Evolutionary conservation across 2,329 filamentous ascomycete species (phyloP).

Genomic region (Epichloe glyceriae): DNA sequence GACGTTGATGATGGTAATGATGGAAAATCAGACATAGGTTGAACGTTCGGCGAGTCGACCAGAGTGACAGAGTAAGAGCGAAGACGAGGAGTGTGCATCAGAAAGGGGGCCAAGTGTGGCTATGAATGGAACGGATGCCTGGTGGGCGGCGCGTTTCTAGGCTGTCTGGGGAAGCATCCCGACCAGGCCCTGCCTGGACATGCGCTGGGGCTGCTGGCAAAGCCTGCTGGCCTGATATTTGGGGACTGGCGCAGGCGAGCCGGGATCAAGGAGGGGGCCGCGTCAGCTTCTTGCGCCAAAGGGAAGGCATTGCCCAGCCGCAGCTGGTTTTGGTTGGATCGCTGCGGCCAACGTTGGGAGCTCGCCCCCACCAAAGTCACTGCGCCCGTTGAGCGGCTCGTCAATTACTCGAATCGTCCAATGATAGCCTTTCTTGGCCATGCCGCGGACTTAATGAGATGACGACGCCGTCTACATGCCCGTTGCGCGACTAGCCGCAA

Average conservation of each 20-base stretch:
- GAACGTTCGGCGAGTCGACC: neutral
- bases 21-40: conserved; percentile 1
- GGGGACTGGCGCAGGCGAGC: conserved; percentile 7
- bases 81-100: conserved; percentile 11
- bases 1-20: neutral
- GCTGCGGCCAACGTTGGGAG: neutral
- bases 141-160: conserved; percentile 1
- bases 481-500: neutral
- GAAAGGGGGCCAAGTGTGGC: conserved; percentile 17
- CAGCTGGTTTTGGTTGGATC: neutral
- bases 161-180: neutral
- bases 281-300: conserved; percentile 13
- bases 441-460: conserved; percentile 4
- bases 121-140: conserved; percentile 23
- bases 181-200: conserved; percentile 6
- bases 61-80: conserved; percentile 2
- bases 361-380: neutral
- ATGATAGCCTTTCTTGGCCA: neutral
- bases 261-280: conserved; percentile 12
- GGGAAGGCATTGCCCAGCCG: conserved; percentile 1
- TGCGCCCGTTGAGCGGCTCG: neutral
- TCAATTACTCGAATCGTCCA: neutral
- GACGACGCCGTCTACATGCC: conserved; percentile 6
- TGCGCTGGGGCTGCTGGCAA: conserved; percentile 5
- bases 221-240: neutral